A percentile compares a stretch with the other conserved stretches of the same genome.
Evolutionary conservation across 768 basidiomycete species (phyloP).

Genomic region (Amanita pallidorosea): DNA sequence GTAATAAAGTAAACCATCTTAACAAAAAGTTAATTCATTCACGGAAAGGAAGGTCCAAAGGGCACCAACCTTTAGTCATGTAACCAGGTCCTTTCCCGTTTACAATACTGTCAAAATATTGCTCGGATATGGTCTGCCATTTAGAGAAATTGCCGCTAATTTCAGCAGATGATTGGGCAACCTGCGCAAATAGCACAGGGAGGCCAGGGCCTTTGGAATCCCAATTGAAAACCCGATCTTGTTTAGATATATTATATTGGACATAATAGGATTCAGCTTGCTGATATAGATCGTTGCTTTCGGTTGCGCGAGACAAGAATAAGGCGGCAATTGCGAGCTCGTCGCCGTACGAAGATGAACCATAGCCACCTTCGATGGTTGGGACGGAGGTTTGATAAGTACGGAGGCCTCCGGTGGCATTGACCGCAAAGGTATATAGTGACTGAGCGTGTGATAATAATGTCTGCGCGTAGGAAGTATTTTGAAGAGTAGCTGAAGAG

Average conservation of each 20-base stretch:
- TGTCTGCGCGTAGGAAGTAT: conserved; percentile 58
- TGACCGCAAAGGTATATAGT: conserved; percentile 69
- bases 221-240: conserved; percentile 75
- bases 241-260: conserved; percentile 40
- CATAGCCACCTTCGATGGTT: conserved; percentile 49
- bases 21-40: background rate
- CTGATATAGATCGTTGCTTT: conserved; percentile 44
- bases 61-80: conserved; percentile 47
- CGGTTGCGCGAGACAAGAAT: conserved; percentile 63
- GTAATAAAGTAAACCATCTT: conserved; percentile 76
- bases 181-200: conserved; percentile 65
- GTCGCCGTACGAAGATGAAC: conserved; percentile 62
- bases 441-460: conserved; percentile 67
- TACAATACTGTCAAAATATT: conserved; percentile 65
- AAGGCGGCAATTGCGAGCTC: conserved; percentile 70
- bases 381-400: conserved; percentile 68
- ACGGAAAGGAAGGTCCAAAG: background rate
- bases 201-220: conserved; percentile 74
- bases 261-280: conserved; percentile 56
- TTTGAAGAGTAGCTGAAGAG: conserved; percentile 55
- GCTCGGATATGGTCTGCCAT: conserved; percentile 66
- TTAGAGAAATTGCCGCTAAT: conserved; percentile 45
- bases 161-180: conserved; percentile 44
- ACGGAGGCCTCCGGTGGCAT: conserved; percentile 45
- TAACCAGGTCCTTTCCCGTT: conserved; percentile 42